Base-by-base conservation (phyloP, 2,329 filamentous ascomycete genomes). In the Ophiostoma ulmi region DNA sequence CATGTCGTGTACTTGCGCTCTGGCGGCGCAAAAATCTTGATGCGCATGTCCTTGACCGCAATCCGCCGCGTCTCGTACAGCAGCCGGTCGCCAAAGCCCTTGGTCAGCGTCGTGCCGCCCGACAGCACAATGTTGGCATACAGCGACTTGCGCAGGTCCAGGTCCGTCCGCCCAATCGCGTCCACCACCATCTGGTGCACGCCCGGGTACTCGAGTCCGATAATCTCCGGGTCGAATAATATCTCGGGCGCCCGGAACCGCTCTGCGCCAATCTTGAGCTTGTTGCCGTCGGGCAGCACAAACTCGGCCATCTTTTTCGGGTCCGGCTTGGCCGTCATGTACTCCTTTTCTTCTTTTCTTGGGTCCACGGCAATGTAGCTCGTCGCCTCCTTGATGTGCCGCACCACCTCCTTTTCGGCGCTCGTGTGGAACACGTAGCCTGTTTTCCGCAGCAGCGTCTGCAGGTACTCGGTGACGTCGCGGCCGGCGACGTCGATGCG, bases 1-100 rank as follows among this genome's bases (percentile, higher is more conserved):
- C 95, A 99, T 41, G 95, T 99, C 73, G 93, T 97, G 83, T 98
- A 99, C 81, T 98, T 97, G 75, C 95, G 87, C 84, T 99, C 95
- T 6, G 95, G 94, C 70, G 95, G 95, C 70, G 95, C 95, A 83
- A 97, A 97, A 78, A 99, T 99, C 85, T 97, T 97, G 83, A 99
- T 98, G 77, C 94, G 89, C 94, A 97, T 99, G 80, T 99, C 95
- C 85, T 97, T 97, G 76, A 98, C 93, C 13, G 95, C 95, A 76
- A 98, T 83, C 79, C 90, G 87, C 82, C 97, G 95, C 75, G 98
- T 91, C 82, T 99, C 95, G 75, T 92, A 89, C 78, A 99, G 84
- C 76, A 99, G 83, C 69, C 95, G 88, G 81, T 98, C 95, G 71
- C 94, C 94, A 78, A 99, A 99, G 64, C 95, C 95, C 83, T 95